A percentile compares a stretch with the other conserved stretches of the same genome.
Conservation (phyloP, 441 rosid genomes). For the Erodium moschatum region DNA sequence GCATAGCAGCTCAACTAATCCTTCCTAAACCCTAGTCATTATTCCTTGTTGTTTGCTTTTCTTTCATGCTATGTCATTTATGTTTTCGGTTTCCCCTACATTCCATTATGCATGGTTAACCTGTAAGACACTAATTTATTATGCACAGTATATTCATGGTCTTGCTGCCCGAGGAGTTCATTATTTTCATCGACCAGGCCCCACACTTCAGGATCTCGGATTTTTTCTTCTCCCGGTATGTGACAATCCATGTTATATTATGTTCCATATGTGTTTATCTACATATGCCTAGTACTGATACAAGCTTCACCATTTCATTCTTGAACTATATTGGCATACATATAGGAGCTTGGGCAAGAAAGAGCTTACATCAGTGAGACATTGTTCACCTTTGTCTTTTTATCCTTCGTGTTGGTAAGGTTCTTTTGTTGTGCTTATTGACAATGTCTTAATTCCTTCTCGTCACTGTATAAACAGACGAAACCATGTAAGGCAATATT, state of each 20-base stretch:
- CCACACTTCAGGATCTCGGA: constrained; percentile 78
- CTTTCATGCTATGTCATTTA: not conserved
- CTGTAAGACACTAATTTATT: not conserved
- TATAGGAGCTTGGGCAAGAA: constrained; percentile 91
- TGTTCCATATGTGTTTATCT: not conserved
- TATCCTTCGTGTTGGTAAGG: constrained; percentile 69
- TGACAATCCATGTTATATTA: constrained; percentile 9
- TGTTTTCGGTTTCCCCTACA: not conserved
- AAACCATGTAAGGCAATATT: not conserved
- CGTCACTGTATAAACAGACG: not conserved
- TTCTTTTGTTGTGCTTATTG: constrained; percentile 13
- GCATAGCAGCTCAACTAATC: not conserved
- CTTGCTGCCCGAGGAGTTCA: constrained; percentile 89
- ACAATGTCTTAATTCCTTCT: not conserved
- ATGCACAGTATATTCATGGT: constrained; percentile 1
- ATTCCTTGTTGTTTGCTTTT: not conserved
- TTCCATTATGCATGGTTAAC: not conserved
- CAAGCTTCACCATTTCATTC: not conserved
- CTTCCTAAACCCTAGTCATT: not conserved
- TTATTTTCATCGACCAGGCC: constrained; percentile 82
- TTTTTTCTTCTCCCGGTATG: constrained; percentile 81
- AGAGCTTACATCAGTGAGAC: constrained; percentile 90
- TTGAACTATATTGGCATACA: constrained; percentile 9
- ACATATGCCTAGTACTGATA: not conserved
- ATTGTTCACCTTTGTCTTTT: constrained; percentile 53